A percentile compares a stretch with the other conserved stretches of the same genome.
These are phyloP conservation scores for Rhizopogon roseolus DNA, from an alignment of 768 basidiomycete species.

Conservation along the genomic window DNA sequence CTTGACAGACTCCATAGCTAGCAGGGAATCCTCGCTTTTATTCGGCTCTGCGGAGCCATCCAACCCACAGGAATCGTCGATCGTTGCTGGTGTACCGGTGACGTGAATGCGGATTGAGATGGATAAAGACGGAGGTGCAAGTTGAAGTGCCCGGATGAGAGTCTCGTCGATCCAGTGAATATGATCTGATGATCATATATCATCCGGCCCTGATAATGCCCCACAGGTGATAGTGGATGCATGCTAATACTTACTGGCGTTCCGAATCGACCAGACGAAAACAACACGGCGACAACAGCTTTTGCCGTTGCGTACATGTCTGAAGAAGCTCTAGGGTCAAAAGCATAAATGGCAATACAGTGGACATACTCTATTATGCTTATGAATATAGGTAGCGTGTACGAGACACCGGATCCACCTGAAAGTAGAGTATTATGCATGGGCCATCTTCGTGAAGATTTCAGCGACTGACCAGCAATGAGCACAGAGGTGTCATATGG, in stretches of 20 bases:
- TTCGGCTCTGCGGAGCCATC: neutral
- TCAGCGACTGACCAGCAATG: constrained; percentile 35
- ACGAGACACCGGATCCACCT: constrained; percentile 50
- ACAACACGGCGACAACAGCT: constrained; percentile 27
- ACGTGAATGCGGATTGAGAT: constrained; percentile 14
- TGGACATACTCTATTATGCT: constrained; percentile 35
- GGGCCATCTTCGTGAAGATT: neutral
- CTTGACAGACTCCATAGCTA: constrained; percentile 12
- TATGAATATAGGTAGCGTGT: constrained; percentile 40
- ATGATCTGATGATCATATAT: constrained; percentile 1
- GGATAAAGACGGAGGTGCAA: constrained; percentile 11
- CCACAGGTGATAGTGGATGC: neutral
- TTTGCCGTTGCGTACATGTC: constrained; percentile 12
- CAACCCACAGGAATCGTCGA: constrained; percentile 3
- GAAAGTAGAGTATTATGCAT: neutral
- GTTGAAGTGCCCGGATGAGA: constrained; percentile 9
- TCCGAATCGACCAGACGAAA: constrained; percentile 41
- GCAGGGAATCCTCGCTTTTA: neutral
- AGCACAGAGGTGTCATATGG: constrained; percentile 41
- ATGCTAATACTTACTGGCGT: constrained; percentile 23
- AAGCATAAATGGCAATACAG: neutral
- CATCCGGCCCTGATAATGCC: neutral
- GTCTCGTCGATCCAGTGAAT: constrained; percentile 9
- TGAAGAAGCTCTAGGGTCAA: neutral
- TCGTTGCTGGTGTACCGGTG: constrained; percentile 1